Base-by-base conservation (phyloP, 208 protist species). In the Leishmania mexicana region DNA sequence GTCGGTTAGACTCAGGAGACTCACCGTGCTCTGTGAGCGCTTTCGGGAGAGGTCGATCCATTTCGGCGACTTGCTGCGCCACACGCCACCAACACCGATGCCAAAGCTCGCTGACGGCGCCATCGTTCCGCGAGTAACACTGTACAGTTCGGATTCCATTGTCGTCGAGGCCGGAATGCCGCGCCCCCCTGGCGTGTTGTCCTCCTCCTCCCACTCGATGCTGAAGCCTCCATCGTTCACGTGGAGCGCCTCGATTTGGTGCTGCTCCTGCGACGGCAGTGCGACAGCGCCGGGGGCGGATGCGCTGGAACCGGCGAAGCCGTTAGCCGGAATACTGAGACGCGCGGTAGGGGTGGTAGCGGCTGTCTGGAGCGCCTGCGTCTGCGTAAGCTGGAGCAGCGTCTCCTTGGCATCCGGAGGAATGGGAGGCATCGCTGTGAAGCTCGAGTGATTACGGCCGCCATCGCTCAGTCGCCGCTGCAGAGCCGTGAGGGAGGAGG, bases 161-260 rank as follows among this genome's bases (percentile, higher is more conserved):
- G 57, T 51, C 75, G 42, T 49, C 6, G 57, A 31, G 38, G 13
- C 54, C 11, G 38, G 35, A 8, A 64, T 49, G 67, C n/a, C 67
- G 51, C 49, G 8, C 4, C 45, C 42, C 5, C 15, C 53, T n/a
- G 42, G 24, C 31, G 47, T 38, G 13, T 72, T 38, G 28, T 67
- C 58, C 7, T 79, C 80, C 4, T 80, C 67, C 15, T 62, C n/a
- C 24, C 65, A 76, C 24, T 83, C 75, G 54, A 76, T 79, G 65
- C 71, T 70, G 54, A 79, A 80, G 74, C 80, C n/a, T 40, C 45
- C 62, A 21, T 75, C 57, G 42, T 35, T 60, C 24, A 83, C 15
- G 53, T 83, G 21, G 40, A 24, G 17, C 10, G 24, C 21, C 13
- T 65, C n/a, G 4, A 51, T 49, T 13, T 78, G 57, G 4, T 47